These are phyloP conservation scores for Shiraia bambusicola DNA, from an alignment of 2,329 filamentous ascomycete genomes.

Conservation along the genomic window DNA sequence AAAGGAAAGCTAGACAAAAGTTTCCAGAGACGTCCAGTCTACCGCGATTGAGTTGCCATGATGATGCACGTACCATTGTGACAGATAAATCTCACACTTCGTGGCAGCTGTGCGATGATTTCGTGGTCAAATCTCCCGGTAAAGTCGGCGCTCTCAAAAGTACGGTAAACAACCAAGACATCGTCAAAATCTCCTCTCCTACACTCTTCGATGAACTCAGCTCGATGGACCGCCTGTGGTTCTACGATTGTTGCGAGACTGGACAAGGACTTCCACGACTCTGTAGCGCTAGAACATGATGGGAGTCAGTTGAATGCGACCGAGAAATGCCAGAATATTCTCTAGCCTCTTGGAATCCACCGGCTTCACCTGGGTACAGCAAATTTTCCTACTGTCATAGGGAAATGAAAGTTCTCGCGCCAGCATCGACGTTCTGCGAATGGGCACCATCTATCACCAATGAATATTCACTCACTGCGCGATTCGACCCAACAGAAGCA, in stretches of 20 bases:
- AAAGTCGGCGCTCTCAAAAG: conserved; percentile 63
- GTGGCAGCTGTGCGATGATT: conserved; percentile 56
- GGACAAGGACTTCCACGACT: conserved; percentile 63
- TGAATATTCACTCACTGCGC: conserved; percentile 56
- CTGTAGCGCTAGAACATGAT: conserved; percentile 61
- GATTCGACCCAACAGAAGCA: conserved; percentile 64
- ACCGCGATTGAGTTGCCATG: neutral
- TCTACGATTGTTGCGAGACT: conserved; percentile 65
- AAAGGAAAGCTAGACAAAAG: conserved; percentile 1
- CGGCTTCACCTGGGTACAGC: no score
- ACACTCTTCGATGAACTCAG: conserved; percentile 70
- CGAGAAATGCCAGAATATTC: neutral
- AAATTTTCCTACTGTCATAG: no score
- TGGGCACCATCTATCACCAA: neutral
- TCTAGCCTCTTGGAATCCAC: neutral
- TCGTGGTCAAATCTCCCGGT: conserved; percentile 73
- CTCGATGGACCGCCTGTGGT: conserved; percentile 62
- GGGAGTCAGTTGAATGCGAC: neutral
- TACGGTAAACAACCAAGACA: conserved; percentile 67
- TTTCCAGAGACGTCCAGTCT: neutral
- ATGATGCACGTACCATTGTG: conserved; percentile 47
- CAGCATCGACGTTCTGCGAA: neutral
- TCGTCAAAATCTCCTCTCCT: conserved; percentile 65
- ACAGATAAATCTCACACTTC: conserved; percentile 43
- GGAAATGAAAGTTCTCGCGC: no score